Percentiles rank a stretch among this genome's conserved stretches.
Conservation (phyloP, 2,329 filamentous ascomycete species). For the Colletotrichum sp. region DNA sequence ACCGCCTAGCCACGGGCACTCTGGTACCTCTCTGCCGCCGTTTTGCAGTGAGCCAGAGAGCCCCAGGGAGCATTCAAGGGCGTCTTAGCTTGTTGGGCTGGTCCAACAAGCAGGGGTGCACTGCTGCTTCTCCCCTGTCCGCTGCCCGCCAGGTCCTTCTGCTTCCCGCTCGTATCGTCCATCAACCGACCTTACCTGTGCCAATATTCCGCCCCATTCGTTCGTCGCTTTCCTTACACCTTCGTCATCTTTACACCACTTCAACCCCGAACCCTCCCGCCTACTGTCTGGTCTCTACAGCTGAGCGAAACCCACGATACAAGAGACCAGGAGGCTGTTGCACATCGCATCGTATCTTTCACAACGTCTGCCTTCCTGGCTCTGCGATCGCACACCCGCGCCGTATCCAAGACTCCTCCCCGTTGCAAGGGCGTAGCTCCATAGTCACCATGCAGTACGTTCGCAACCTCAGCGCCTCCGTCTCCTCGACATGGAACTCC, state of each 20-base stretch:
- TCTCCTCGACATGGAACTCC: constrained; percentile 99
- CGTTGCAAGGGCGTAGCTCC: neutral
- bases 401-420: neutral
- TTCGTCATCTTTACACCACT: constrained; percentile 18
- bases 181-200: neutral
- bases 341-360: neutral
- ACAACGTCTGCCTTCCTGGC: neutral
- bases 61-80: neutral
- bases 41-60: neutral
- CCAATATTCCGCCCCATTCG: neutral
- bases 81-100: constrained; percentile 15
- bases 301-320: neutral
- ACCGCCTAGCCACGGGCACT: neutral
- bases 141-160: constrained; percentile 1
- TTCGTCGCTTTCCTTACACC: neutral
- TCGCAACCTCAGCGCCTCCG: constrained; percentile 89
- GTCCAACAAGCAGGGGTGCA: constrained; percentile 14
- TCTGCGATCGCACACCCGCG: neutral
- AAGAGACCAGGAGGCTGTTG: neutral
- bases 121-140: neutral
- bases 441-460: constrained; percentile 87
- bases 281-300: neutral
- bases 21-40: neutral
- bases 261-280: neutral
- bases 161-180: neutral